Percentiles rank a stretch among this genome's conserved stretches.
Conservation (phyloP, 768 basidiomycete species). For the Termitomyces heimii region DNA sequence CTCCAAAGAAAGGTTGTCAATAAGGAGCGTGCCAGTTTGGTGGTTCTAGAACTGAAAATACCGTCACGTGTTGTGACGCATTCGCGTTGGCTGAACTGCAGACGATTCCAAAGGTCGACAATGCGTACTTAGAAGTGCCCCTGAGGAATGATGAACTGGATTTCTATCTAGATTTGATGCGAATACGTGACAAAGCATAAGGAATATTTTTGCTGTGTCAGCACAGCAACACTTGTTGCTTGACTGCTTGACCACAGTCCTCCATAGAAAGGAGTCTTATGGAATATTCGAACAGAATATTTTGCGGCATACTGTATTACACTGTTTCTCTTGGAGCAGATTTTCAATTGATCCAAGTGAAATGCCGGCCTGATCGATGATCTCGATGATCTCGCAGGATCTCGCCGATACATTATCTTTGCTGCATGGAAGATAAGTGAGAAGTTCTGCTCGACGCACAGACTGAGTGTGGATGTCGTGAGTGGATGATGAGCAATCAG, state of each 20-base stretch:
- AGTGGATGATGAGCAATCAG: background rate
- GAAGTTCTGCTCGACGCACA: background rate
- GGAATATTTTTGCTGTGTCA: background rate
- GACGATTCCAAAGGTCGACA: background rate
- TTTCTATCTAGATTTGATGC: background rate
- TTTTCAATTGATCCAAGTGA: background rate
- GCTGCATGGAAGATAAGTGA: background rate
- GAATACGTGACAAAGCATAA: background rate
- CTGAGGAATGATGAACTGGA: background rate
- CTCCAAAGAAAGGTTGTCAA: background rate
- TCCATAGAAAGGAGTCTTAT: background rate
- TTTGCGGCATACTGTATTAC: background rate
- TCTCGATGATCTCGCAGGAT: background rate
- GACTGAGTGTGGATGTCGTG: background rate
- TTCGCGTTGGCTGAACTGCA: background rate
- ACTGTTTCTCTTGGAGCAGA: background rate
- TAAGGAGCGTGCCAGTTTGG: conserved; percentile 7
- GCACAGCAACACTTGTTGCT: background rate
- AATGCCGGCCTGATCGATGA: background rate
- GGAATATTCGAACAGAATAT: background rate
- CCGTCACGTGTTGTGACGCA: conserved; percentile 6
- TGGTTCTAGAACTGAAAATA: background rate
- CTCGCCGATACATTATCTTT: background rate
- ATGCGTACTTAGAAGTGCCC: background rate
- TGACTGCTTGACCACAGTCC: background rate